Evolutionary conservation across 2,329 filamentous ascomycete species (phyloP).

Genomic region (Thermoascus crustaceus): DNA sequence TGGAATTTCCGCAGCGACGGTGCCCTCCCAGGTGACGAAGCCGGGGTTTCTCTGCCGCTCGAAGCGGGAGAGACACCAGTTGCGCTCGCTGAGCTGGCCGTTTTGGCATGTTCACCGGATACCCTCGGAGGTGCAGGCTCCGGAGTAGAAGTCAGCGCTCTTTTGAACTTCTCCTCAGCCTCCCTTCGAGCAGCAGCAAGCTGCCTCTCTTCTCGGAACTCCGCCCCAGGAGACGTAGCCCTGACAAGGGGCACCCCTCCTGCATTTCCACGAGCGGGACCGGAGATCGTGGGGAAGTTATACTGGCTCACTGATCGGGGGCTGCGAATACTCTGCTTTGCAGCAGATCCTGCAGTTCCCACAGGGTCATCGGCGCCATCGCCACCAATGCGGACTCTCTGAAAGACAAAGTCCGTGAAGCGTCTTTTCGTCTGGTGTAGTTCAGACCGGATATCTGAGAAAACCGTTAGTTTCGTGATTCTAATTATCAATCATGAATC

Average conservation of each 20-base stretch:
- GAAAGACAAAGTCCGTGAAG: slow-evolving; percentile 42
- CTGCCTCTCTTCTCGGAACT: slow-evolving; percentile 28
- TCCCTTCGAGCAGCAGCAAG: slow-evolving; percentile 21
- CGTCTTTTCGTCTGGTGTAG: slow-evolving; percentile 38
- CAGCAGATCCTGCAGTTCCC: slow-evolving; percentile 12
- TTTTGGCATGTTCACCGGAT: not conserved
- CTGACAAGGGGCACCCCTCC: slow-evolving; percentile 32
- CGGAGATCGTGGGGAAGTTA: slow-evolving; percentile 11
- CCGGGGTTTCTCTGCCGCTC: slow-evolving; percentile 10
- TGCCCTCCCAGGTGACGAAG: slow-evolving; percentile 12
- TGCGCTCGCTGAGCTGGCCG: not conserved
- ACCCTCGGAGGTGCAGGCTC: slow-evolving; percentile 4
- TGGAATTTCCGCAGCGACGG: slow-evolving; percentile 31
- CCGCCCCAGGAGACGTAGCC: slow-evolving; percentile 35
- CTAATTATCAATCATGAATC: not conserved
- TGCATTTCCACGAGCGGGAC: slow-evolving; percentile 5
- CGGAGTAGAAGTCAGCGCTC: slow-evolving; percentile 18
- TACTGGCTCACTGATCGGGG: slow-evolving; percentile 29
- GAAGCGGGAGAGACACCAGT: slow-evolving; percentile 9
- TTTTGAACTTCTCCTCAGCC: slow-evolving; percentile 21
- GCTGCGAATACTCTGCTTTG: slow-evolving; percentile 20
- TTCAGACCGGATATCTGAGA: slow-evolving; percentile 38
- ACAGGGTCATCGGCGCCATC: slow-evolving; percentile 11
- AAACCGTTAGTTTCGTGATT: slow-evolving; percentile 2
- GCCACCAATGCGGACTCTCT: slow-evolving; percentile 28